phyloP scores from a whole-genome alignment of 371 early-diverging fungal genomes.

The Circinella minor region DNA sequence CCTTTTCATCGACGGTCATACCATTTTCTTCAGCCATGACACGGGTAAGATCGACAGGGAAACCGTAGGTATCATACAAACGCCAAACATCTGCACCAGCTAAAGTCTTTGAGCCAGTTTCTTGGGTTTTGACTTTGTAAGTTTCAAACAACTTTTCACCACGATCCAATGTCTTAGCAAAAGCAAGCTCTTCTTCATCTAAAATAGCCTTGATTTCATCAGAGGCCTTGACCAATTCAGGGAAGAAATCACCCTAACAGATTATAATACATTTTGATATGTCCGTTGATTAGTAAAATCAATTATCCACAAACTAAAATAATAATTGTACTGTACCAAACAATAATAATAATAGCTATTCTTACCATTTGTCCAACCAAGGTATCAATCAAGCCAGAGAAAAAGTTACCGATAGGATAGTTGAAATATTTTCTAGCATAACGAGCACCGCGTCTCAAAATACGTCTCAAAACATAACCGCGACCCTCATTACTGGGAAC shows the following conservation, averaged over 20 bases:
- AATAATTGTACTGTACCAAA: too few species aligned
- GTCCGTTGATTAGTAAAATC: not conserved
- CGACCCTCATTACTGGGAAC: conserved; percentile 98
- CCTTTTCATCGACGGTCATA: conserved; percentile 84
- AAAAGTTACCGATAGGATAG: conserved; percentile 90
- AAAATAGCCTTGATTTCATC: conserved; percentile 91
- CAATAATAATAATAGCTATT: not conserved
- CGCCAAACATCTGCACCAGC: conserved; percentile 96
- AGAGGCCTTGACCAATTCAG: conserved; percentile 78
- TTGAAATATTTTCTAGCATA: conserved; percentile 94
- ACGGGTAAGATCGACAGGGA: conserved; percentile 99
- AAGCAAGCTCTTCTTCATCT: conserved; percentile 95
- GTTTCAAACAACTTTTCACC: conserved; percentile 96
- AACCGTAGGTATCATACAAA: conserved; percentile 99
- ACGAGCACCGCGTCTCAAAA: conserved; percentile 96
- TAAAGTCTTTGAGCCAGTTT: conserved; percentile 63
- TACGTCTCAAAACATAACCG: conserved; percentile 99
- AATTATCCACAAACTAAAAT: not conserved
- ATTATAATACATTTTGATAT: not conserved
- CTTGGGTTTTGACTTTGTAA: conserved; percentile 75
- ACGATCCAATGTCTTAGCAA: conserved; percentile 97
- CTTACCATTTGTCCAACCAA: conserved; percentile 78
- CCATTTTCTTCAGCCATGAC: conserved; percentile 98
- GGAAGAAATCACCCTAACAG: conserved; percentile 77
- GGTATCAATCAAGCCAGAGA: conserved; percentile 89